phyloP scores from a whole-genome alignment of 371 early-diverging fungal species.

The Quaeritorhiza haematococci region DNA sequence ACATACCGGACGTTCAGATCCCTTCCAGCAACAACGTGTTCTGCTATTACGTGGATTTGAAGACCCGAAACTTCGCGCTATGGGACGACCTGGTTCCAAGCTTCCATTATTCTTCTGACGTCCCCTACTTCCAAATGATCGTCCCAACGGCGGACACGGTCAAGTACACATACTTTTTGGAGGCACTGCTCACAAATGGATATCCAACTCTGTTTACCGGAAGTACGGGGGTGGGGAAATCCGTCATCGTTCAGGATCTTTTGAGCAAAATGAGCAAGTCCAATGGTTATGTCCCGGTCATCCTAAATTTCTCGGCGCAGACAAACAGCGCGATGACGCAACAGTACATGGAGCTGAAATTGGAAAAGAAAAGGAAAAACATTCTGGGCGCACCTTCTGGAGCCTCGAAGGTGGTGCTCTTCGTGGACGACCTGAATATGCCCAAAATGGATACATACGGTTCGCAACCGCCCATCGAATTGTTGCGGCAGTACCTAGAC shows the following conservation, averaged over 20 bases:
- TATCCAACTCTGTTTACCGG: constrained; percentile 47
- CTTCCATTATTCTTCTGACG: constrained; percentile 40
- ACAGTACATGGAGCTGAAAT: constrained; percentile 52
- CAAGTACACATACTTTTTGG: constrained; percentile 45
- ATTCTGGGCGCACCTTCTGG: constrained; percentile 50
- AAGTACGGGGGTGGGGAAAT: constrained; percentile 54
- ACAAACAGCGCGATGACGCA: constrained; percentile 50
- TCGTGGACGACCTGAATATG: constrained; percentile 60
- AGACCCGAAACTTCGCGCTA: constrained; percentile 28
- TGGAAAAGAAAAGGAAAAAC: constrained; percentile 56
- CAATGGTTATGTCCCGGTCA: constrained; percentile 32
- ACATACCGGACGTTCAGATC: constrained; percentile 37
- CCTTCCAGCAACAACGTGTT: constrained; percentile 43
- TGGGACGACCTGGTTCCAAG: constrained; percentile 52
- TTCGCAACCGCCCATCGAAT: constrained; percentile 56
- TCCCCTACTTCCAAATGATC: constrained; percentile 57
- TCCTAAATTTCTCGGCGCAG: constrained; percentile 53
- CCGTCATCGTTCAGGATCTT: constrained; percentile 46
- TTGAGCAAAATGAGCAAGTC: constrained; percentile 33
- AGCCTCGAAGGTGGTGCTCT: constrained; percentile 40
- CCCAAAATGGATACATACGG: constrained; percentile 56
- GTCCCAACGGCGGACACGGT: constrained; percentile 55
- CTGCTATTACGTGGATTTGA: constrained; percentile 42
- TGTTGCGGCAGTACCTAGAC: constrained; percentile 50
- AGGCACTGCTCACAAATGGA: constrained; percentile 36